Evolutionary conservation across 306 rosid species (phyloP).

Genomic region (Dalbergia cultrata): DNA sequence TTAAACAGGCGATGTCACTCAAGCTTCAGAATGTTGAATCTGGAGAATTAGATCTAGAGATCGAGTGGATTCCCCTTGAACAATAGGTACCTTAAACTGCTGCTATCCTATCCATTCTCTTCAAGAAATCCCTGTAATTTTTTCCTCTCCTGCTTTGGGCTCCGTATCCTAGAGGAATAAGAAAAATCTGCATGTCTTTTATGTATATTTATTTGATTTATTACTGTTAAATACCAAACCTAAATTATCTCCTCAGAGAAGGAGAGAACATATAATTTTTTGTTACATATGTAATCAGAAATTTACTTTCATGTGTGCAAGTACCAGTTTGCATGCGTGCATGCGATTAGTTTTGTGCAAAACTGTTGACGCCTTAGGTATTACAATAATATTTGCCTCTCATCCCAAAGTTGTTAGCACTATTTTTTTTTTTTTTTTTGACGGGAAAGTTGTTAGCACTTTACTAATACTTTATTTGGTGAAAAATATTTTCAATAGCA

Average conservation of each 20-base stretch:
- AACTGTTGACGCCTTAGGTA: neutral
- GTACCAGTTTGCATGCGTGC: neutral
- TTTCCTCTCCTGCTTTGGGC: constrained; percentile 29
- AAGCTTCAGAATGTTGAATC: constrained; percentile 96
- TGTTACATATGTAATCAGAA: neutral
- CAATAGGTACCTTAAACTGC: constrained; percentile 63
- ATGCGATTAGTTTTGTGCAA: constrained; percentile 10
- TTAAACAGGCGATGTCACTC: constrained; percentile 73
- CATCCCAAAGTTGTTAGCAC: neutral
- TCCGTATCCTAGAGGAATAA: constrained; percentile 42
- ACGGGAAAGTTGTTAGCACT: neutral
- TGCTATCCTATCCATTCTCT: constrained; percentile 41
- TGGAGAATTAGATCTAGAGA: constrained; percentile 85
- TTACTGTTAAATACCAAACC: constrained; percentile 37
- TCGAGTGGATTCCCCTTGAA: constrained; percentile 96
- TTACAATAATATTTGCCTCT: constrained; percentile 16
- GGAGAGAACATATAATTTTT: neutral
- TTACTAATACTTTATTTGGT: neutral
- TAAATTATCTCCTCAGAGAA: constrained; percentile 32
- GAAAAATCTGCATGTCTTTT: constrained; percentile 33
- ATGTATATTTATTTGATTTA: constrained; percentile 39
- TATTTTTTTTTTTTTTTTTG: too few relatives aligned
- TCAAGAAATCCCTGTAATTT: constrained; percentile 48
- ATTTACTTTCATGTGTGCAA: constrained; percentile 5
- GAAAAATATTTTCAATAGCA: neutral